Percentiles rank a stretch among this genome's conserved stretches.
phyloP scores from a whole-genome alignment of 2,329 filamentous ascomycete species.

The Cladorrhinum sp. region DNA sequence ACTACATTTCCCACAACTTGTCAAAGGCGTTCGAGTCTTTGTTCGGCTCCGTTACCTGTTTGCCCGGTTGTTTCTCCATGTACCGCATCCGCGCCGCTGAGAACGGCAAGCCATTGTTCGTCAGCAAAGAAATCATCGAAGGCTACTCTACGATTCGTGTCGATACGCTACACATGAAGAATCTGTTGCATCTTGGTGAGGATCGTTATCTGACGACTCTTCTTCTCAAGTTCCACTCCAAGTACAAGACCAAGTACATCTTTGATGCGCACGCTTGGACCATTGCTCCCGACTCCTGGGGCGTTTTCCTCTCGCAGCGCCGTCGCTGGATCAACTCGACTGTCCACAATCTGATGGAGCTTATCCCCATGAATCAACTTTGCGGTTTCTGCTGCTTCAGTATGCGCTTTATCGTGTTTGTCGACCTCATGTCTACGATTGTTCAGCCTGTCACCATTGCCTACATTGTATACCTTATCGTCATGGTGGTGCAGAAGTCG shows the following conservation, averaged over 20 bases:
- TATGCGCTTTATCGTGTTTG: slow-evolving; percentile 96
- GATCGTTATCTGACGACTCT: slow-evolving; percentile 96
- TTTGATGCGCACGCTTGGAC: slow-evolving; percentile 93
- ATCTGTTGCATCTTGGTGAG: slow-evolving; percentile 91
- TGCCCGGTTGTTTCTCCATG: slow-evolving; percentile 99
- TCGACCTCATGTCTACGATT: slow-evolving; percentile 88
- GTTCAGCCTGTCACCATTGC: slow-evolving; percentile 88
- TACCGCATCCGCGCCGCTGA: slow-evolving; percentile 94
- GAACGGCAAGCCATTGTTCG: slow-evolving; percentile 91
- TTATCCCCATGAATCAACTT: slow-evolving; percentile 88
- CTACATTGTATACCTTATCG: slow-evolving; percentile 88
- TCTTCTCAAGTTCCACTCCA: slow-evolving; percentile 84
- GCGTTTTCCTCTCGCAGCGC: slow-evolving; percentile 94
- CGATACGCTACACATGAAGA: slow-evolving; percentile 98
- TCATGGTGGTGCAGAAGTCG: slow-evolving; percentile 61
- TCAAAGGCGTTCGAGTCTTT: slow-evolving; percentile 96
- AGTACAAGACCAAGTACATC: slow-evolving; percentile 98
- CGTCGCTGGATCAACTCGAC: slow-evolving; percentile 99
- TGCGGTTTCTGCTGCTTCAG: slow-evolving; percentile 99
- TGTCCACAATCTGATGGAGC: slow-evolving; percentile 93
- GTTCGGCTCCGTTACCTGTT: slow-evolving; percentile 94
- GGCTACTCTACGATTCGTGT: slow-evolving; percentile 90
- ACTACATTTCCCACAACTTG: slow-evolving; percentile 98
- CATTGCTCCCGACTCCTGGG: slow-evolving; percentile 90
- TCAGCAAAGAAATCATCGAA: slow-evolving; percentile 87